A percentile compares a stretch with the other conserved stretches of the same genome.
phyloP scores from a whole-genome alignment of 1,139 yeast genomes.

The Pichia sp. region DNA sequence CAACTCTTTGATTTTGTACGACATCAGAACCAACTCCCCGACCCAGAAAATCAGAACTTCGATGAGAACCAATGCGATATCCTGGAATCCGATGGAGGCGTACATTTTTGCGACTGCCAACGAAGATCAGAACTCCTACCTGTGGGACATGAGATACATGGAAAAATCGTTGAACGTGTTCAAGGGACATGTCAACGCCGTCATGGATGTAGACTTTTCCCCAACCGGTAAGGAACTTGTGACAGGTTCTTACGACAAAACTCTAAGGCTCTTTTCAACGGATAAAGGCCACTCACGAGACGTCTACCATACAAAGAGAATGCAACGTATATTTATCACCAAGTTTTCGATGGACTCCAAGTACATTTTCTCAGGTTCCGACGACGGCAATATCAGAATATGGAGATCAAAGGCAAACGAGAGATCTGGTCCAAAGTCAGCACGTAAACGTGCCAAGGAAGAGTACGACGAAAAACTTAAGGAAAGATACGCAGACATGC shows the following conservation, averaged over 20 bases:
- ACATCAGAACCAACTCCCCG: conserved; percentile 87
- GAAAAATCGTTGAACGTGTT: conserved; percentile 72
- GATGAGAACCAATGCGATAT: conserved; percentile 77
- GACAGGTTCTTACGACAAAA: conserved; percentile 92
- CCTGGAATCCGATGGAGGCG: conserved; percentile 99
- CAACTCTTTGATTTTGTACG: conserved; percentile 85
- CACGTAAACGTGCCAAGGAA: conserved; percentile 74
- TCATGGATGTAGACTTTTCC: conserved; percentile 88
- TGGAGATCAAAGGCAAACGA: conserved; percentile 91
- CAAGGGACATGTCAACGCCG: conserved; percentile 96
- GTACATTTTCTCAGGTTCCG: conserved; percentile 86
- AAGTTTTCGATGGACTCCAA: conserved; percentile 84
- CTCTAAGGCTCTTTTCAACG: conserved; percentile 69
- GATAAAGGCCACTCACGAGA: conserved; percentile 89
- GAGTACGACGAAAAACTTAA: conserved; percentile 90
- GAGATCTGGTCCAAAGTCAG: conserved; percentile 72
- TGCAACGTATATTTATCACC: conserved; percentile 90
- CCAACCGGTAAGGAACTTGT: conserved; percentile 97
- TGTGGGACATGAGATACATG: conserved; percentile 95
- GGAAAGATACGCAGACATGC: conserved; percentile 93
- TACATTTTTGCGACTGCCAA: conserved; percentile 86
- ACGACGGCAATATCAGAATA: conserved; percentile 89
- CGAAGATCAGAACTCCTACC: conserved; percentile 92
- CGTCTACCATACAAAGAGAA: conserved; percentile 91
- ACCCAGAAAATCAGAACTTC: conserved; percentile 83